Conservation (phyloP, 2,329 filamentous ascomycete genomes). For the Aspergillus calidoustus region DNA sequence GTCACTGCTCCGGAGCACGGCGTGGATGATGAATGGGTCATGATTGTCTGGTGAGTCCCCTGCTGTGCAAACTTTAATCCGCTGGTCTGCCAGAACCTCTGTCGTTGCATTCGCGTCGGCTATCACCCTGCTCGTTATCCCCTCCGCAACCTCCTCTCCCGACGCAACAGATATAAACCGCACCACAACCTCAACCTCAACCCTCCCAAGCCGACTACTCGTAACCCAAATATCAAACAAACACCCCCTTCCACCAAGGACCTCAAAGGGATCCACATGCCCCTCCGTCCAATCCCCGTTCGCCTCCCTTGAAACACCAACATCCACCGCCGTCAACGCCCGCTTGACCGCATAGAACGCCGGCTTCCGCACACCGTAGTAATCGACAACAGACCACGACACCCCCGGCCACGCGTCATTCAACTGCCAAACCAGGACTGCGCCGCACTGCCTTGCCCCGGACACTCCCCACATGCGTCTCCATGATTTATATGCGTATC, state of each 20-base stretch:
- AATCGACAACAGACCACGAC: conserved; percentile 67
- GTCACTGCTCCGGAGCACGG: conserved; percentile 55
- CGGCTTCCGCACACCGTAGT: conserved; percentile 64
- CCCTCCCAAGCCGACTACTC: conserved; percentile 46
- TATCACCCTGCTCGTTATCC: conserved; percentile 51
- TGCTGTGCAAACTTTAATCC: conserved; percentile 48
- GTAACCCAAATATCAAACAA: conserved; percentile 61
- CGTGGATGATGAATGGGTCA: conserved; percentile 58
- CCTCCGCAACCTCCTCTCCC: conserved; percentile 58
- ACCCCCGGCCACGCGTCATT: conserved; percentile 64
- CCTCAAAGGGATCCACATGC: conserved; percentile 59
- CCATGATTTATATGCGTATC: conserved; percentile 64
- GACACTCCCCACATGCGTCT: conserved; percentile 49
- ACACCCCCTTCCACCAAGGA: conserved; percentile 39
- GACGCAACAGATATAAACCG: conserved; percentile 59
- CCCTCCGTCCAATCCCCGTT: conserved; percentile 65
- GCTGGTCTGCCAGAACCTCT: conserved; percentile 50
- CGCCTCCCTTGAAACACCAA: conserved; percentile 60
- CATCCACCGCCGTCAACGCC: conserved; percentile 60
- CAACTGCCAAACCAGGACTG: conserved; percentile 53
- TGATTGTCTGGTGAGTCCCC: conserved; percentile 28
- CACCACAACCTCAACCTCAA: conserved; percentile 42
- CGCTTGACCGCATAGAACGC: conserved; percentile 65
- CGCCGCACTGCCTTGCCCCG: conserved; percentile 49
- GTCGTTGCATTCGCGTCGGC: conserved; percentile 61